Evolutionary conservation across 2,329 filamentous ascomycete species (phyloP), one percentile per base, ranked within the genome.

Genomic region (Seiridium unicorne): DNA sequence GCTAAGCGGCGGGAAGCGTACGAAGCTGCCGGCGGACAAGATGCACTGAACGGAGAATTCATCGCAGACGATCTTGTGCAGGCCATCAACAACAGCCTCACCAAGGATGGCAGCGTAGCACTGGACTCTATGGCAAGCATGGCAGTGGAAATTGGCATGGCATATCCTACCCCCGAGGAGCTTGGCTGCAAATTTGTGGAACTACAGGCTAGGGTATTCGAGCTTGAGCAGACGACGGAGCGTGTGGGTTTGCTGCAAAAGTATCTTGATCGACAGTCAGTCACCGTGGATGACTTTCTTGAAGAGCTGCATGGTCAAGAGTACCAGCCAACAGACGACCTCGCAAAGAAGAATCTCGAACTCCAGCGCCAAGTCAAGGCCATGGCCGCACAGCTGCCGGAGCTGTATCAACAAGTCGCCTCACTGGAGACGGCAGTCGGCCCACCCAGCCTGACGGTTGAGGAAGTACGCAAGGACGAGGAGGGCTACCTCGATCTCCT

Each of bases 301-400:
- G 63, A 68, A 5, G 74, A 79, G 9, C 70, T 87, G 3, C 73
- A 75, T 32, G 70, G 72, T 31, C 75, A 79, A 5, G 72, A 72
- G 11, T 89, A 85, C 67, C 80, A 84, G 13, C 82, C 84, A 0
- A 74, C 86, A 0, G 69, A 84, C 0, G 79, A 86, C 62, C 76
- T 93, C 3, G 84, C 86, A 9, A 86, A 86, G 64, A 83, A 89
- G 64, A 94, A 92, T n/a, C 80, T 88, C 3, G 89, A 95, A 55
- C 85, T 90, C 74, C 86, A 88, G 64, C 86, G 90, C 58, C 86
- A 82, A 59, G 84, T 89, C 54, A 92, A 92, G 70, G 76, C 84
- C n/a, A 78, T 91, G 44, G 77, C 81, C 11, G 76, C 85, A 2
- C 89, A 89, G 66, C 78, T 93, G 1, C 84, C 85, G 13, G 91